Evolutionary conservation across 306 rosid genomes (phyloP).

Genomic region (Oxytropis ochrocephala): DNA sequence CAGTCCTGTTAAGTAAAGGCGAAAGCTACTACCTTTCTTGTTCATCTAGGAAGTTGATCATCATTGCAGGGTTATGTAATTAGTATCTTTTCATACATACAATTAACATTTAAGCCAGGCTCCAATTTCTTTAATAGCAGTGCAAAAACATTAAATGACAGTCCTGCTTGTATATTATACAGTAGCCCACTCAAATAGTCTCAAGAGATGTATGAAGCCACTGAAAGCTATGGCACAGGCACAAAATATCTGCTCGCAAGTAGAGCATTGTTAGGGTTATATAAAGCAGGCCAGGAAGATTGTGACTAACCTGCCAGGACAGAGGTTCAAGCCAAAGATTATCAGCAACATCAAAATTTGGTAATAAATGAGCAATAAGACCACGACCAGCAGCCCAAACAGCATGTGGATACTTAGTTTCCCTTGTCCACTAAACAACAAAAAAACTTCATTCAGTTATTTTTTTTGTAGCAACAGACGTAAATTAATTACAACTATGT

Average conservation of each 20-base stretch:
- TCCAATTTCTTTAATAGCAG: not conserved
- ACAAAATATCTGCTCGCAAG: not conserved
- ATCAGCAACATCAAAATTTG: conserved; percentile 82
- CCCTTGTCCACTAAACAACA: conserved; percentile 77
- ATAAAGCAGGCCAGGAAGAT: conserved; percentile 10
- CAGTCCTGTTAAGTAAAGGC: not conserved
- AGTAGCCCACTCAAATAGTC: not conserved
- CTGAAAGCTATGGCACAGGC: not conserved
- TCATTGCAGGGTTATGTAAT: not conserved
- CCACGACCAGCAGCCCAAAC: conserved; percentile 99
- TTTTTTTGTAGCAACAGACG: conserved; percentile 20
- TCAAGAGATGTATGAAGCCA: not conserved
- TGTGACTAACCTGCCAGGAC: conserved; percentile 86
- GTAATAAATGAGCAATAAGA: conserved; percentile 74
- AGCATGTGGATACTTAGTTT: conserved; percentile 90
- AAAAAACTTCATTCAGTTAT: conserved; percentile 11
- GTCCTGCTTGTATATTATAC: conserved; percentile 1
- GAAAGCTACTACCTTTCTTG: not conserved
- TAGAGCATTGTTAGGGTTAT: not conserved
- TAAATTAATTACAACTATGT: not conserved
- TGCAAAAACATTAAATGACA: not conserved
- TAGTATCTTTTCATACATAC: not conserved
- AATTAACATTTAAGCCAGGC: not conserved
- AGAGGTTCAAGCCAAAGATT: conserved; percentile 94
- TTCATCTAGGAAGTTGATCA: not conserved